phyloP scores from a whole-genome alignment of 768 basidiomycete species.

The Pleurotus citrinopileatus region DNA sequence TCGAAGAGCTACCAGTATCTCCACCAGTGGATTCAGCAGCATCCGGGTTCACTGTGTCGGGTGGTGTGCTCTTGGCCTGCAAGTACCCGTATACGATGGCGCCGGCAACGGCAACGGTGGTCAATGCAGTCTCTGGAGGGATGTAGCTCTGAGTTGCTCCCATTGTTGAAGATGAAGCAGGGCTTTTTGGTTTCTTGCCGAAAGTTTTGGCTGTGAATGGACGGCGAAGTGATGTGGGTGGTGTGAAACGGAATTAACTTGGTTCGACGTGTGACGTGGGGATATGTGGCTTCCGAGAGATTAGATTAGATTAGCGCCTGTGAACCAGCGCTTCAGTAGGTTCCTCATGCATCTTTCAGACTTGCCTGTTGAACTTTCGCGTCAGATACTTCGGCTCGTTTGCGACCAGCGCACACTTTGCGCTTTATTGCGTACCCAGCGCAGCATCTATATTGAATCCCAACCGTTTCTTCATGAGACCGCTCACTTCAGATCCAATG shows the following conservation, averaged over 20 bases:
- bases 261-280: background rate
- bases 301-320: background rate
- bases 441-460: too few species aligned
- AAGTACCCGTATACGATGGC: conserved; percentile 39
- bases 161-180: conserved; percentile 26
- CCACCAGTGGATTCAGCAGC: background rate
- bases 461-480: too few species aligned
- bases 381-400: too few species aligned
- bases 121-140: conserved; percentile 34
- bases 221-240: background rate
- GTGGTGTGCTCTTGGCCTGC: conserved; percentile 18
- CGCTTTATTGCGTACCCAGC: too few species aligned
- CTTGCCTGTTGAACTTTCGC: too few species aligned
- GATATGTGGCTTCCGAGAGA: background rate
- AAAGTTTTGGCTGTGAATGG: background rate
- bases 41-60: background rate
- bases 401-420: too few species aligned
- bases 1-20: conserved; percentile 4
- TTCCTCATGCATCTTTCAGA: too few species aligned
- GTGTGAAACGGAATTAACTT: background rate
- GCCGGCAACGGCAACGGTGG: conserved; percentile 36
- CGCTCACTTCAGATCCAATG: too few species aligned
- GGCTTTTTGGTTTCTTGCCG: background rate
- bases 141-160: conserved; percentile 45
- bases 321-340: too few species aligned